Evolutionary conservation across 1,139 yeast genomes (phyloP).

Genomic region (Trichomonascaceae sp.): DNA sequence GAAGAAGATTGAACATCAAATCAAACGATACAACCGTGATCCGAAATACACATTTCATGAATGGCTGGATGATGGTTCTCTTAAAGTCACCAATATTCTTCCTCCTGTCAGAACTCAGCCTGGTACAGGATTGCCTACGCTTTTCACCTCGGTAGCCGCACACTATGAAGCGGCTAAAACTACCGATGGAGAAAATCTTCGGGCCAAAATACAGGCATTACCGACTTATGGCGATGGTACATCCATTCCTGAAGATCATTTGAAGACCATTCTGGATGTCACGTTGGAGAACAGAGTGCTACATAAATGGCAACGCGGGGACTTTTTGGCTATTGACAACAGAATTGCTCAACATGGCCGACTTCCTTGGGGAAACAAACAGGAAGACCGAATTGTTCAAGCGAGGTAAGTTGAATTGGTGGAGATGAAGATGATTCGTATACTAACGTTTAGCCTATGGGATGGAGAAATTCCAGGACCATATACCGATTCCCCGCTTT

Average conservation of each 20-base stretch:
- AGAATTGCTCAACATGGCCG: conserved; percentile 13
- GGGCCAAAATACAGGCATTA: conserved; percentile 11
- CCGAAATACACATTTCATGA: conserved; percentile 11
- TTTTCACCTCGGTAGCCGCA: conserved; percentile 14
- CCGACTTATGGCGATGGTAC: conserved; percentile 16
- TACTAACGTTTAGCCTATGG: conserved; percentile 8
- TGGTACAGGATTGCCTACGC: conserved; percentile 11
- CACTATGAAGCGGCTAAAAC: conserved; percentile 10
- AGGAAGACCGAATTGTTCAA: conserved; percentile 11
- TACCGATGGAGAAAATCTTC: conserved; percentile 4
- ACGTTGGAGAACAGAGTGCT: conserved; percentile 13
- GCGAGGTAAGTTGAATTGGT: conserved; percentile 8
- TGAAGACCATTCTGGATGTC: conserved; percentile 10
- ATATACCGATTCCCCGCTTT: conserved; percentile 6
- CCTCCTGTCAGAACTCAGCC: conserved; percentile 14
- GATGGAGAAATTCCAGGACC: conserved; percentile 13
- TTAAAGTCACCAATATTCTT: conserved; percentile 13
- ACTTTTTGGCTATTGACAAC: conserved; percentile 14
- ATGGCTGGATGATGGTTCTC: conserved; percentile 13
- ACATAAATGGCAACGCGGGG: conserved; percentile 15
- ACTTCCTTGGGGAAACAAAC: conserved; percentile 12
- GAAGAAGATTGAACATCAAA: conserved; percentile 14
- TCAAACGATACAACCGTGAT: conserved; percentile 13
- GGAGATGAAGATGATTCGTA: neutral
- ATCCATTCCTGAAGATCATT: conserved; percentile 13